phyloP scores from a whole-genome alignment of 805 yeast genomes.

The Yamadazyma kitorensis region DNA sequence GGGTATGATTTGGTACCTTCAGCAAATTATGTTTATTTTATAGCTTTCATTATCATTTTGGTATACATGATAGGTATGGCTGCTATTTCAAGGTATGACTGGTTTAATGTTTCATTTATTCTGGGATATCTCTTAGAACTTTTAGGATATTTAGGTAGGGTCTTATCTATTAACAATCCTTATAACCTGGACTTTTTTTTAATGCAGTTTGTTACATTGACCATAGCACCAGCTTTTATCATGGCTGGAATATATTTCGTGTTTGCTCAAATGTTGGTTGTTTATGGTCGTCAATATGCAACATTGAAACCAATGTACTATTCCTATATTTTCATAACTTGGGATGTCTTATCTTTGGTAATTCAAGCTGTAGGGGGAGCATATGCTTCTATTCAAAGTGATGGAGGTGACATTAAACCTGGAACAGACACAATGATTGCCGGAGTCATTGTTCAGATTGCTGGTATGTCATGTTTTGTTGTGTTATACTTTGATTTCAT shows the following conservation, averaged over 20 bases:
- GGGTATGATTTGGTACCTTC: constrained; percentile 20
- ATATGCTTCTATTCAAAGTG: constrained; percentile 24
- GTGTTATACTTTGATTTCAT: constrained; percentile 35
- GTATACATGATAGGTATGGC: constrained; percentile 24
- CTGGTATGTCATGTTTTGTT: constrained; percentile 35
- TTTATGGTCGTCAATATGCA: constrained; percentile 35
- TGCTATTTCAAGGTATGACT: constrained; percentile 30
- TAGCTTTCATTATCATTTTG: constrained; percentile 22
- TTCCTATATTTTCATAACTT: constrained; percentile 36
- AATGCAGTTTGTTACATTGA: constrained; percentile 31
- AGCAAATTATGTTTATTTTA: constrained; percentile 29
- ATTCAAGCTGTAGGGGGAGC: constrained; percentile 42
- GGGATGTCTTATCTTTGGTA: constrained; percentile 34
- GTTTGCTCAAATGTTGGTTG: constrained; percentile 37
- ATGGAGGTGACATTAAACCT: constrained; percentile 19
- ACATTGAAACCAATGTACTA: constrained; percentile 41
- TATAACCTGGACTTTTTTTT: constrained; percentile 19
- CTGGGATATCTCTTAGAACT: constrained; percentile 33
- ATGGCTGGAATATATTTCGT: constrained; percentile 41
- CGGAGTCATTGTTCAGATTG: constrained; percentile 34
- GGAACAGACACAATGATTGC: constrained; percentile 37
- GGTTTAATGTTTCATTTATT: constrained; percentile 37
- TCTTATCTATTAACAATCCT: constrained; percentile 24
- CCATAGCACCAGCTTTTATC: constrained; percentile 39
- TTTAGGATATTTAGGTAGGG: constrained; percentile 36